Conservation (phyloP, 75 land plant species). For the Selaginella moellendorffii region DNA sequence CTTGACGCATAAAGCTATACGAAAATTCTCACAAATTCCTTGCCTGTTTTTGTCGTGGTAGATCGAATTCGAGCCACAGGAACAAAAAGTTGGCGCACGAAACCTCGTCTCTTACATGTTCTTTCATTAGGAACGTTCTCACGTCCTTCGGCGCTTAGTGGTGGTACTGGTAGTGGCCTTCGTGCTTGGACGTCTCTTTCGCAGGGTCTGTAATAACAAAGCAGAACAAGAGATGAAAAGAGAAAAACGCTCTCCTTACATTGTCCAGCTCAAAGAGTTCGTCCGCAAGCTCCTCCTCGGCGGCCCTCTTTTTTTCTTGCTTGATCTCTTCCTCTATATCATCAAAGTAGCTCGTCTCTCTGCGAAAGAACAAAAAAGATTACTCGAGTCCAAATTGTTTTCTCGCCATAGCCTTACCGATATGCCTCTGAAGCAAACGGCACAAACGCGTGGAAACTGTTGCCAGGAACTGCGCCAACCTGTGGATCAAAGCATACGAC, state of each 20-base stretch:
- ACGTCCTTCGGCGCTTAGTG: no score
- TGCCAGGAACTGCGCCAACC: conserved; percentile 53
- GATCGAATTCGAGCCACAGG: no score
- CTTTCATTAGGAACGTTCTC: no score
- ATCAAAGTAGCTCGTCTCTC: not conserved
- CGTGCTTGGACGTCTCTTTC: no score
- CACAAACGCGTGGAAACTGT: conserved; percentile 59
- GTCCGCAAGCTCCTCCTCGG: not conserved
- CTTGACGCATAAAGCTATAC: not conserved
- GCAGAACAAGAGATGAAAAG: no score
- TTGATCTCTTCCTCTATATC: not conserved
- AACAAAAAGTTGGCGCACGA: no score
- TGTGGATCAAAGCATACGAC: conserved; percentile 14
- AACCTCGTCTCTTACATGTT: no score
- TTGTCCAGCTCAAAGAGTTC: not conserved
- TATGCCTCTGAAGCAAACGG: conserved; percentile 82
- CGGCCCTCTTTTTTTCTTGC: not conserved
- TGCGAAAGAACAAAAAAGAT: not conserved
- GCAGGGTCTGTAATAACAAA: no score
- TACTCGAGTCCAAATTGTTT: not conserved
- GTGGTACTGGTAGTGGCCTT: no score
- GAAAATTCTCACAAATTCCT: not conserved
- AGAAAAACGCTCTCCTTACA: no score
- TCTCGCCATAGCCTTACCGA: conserved; percentile 26
- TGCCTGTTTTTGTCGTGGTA: no score